phyloP scores from a whole-genome alignment of 441 rosid genomes.

The Populus hybrid region DNA sequence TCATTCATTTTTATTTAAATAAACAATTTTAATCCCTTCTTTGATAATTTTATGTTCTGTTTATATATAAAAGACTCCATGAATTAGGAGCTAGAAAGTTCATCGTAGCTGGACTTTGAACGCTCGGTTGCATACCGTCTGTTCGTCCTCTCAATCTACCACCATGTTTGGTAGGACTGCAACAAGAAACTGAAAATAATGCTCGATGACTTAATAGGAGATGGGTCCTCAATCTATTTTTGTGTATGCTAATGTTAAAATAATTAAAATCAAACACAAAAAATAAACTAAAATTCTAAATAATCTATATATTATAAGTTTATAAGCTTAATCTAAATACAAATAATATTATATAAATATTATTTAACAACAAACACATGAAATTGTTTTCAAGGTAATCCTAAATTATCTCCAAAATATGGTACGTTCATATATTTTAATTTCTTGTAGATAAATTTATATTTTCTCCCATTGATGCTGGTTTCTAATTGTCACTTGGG shows the following conservation, averaged over 20 bases:
- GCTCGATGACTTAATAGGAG: slow-evolving; percentile 29
- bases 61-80: slow-evolving; percentile 33
- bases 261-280: too few species aligned
- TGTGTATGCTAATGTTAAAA: slow-evolving; percentile 32
- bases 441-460: background rate
- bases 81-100: slow-evolving; percentile 50
- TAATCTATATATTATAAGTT: too few species aligned
- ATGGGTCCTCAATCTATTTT: slow-evolving; percentile 35
- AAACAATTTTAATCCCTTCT: too few species aligned
- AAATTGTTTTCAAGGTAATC: slow-evolving; percentile 31
- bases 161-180: slow-evolving; percentile 42
- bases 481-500: background rate
- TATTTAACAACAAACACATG: background rate
- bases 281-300: too few species aligned
- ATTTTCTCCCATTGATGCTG: background rate
- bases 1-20: too few species aligned
- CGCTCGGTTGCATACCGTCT: slow-evolving; percentile 36
- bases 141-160: slow-evolving; percentile 44
- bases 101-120: slow-evolving; percentile 49
- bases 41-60: background rate
- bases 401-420: slow-evolving; percentile 28
- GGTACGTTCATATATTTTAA: slow-evolving; percentile 26
- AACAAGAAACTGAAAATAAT: slow-evolving; percentile 35
- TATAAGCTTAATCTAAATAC: too few species aligned
- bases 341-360: too few species aligned